phyloP scores from a whole-genome alignment of 2,329 filamentous ascomycete species.

The Pezicula carpinea region DNA sequence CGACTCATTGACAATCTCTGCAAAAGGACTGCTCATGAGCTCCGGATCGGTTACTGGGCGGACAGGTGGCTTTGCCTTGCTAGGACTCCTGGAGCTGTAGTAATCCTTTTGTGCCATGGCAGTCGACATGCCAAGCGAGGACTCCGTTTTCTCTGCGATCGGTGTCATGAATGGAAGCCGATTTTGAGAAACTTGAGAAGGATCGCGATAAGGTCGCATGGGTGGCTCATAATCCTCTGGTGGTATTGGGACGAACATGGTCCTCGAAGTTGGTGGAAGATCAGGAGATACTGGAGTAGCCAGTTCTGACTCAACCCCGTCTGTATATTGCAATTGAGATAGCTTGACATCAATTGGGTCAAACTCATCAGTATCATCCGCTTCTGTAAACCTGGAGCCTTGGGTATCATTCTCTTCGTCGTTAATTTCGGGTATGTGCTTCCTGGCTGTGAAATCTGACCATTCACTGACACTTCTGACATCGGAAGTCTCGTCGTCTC shows the following conservation, averaged over 20 bases:
- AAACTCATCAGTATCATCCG: conserved; percentile 29
- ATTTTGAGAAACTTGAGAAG: conserved; percentile 77
- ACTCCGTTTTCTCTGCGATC: conserved; percentile 93
- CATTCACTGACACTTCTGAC: conserved; percentile 71
- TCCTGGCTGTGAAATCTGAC: conserved; percentile 79
- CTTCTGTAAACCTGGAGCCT: conserved; percentile 37
- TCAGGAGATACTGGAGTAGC: conserved; percentile 40
- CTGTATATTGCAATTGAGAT: conserved; percentile 28
- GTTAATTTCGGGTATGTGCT: conserved; percentile 55
- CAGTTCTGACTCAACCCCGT: conserved; percentile 36
- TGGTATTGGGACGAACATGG: conserved; percentile 71
- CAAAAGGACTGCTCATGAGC: conserved; percentile 64
- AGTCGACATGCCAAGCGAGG: conserved; percentile 67
- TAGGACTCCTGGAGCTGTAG: conserved; percentile 72
- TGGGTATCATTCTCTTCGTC: conserved; percentile 34
- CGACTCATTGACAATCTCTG: conserved; percentile 54
- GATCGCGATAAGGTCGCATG: conserved; percentile 74
- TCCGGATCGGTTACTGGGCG: conserved; percentile 25
- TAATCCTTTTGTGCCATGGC: conserved; percentile 52
- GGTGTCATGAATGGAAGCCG: conserved; percentile 97
- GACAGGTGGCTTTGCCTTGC: conserved; percentile 39
- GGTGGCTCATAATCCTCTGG: conserved; percentile 84
- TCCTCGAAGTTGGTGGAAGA: conserved; percentile 39
- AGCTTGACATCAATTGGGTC: conserved; percentile 26
- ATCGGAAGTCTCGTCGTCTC: conserved; percentile 52